Evolutionary conservation across 345 rosid genomes (phyloP).

Genomic region (Xanthoceras sorbifolium): DNA sequence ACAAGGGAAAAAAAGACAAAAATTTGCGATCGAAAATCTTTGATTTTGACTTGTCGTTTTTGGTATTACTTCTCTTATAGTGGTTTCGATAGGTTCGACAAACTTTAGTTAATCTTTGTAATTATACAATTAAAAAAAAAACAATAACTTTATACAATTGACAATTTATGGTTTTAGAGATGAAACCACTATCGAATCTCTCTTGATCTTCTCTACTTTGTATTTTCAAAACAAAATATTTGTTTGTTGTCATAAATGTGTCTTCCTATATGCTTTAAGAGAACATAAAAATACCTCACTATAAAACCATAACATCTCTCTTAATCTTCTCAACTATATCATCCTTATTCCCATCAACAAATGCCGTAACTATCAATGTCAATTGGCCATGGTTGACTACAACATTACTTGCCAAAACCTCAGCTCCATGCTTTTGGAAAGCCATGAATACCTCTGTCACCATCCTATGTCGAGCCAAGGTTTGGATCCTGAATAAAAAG

Average conservation of each 20-base stretch:
- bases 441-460: conserved; percentile 19
- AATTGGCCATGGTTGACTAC: conserved; percentile 13
- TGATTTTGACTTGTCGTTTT: too few species aligned
- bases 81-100: too few species aligned
- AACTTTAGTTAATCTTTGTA: too few species aligned
- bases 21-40: too few species aligned
- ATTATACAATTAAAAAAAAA: too few species aligned
- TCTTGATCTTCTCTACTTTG: neutral
- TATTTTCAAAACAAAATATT: neutral
- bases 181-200: neutral
- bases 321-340: conserved; percentile 7
- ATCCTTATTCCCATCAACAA: conserved; percentile 1
- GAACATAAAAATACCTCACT: neutral
- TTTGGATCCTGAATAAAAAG: conserved; percentile 19
- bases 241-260: neutral
- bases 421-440: conserved; percentile 8
- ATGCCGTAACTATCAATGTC: conserved; percentile 13
- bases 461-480: neutral
- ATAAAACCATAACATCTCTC: conserved; percentile 2
- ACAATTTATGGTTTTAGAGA: too few species aligned
- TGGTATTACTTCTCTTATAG: too few species aligned
- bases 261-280: neutral
- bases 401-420: conserved; percentile 24
- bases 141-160: too few species aligned
- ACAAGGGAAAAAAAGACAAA: too few species aligned